These are phyloP conservation scores for Annulohypoxylon maeteangense DNA, from an alignment of 495 filamentous ascomycete genomes.

Conservation along the genomic window DNA sequence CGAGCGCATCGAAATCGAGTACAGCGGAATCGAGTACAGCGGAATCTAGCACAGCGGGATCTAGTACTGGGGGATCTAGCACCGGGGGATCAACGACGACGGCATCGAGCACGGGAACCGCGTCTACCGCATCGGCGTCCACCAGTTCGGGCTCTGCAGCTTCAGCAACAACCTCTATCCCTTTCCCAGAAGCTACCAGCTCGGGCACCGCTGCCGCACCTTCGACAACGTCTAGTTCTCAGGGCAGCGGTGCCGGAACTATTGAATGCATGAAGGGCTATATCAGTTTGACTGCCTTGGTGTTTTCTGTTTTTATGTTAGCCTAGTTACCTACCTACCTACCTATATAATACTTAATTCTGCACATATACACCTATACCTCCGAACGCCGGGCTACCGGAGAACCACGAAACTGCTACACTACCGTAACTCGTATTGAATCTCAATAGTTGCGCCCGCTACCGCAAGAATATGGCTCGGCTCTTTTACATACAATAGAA, in stretches of 20 bases:
- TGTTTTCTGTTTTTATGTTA: conserved; percentile 2
- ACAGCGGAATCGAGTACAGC: too few species aligned
- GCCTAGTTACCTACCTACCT: conserved; percentile 1
- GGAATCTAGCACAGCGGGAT: too few species aligned
- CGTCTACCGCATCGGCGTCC: neutral
- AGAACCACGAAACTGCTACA: too few species aligned
- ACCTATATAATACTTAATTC: too few species aligned
- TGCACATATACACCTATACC: too few species aligned
- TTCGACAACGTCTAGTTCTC: conserved; percentile 8
- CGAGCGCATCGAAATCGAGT: too few species aligned
- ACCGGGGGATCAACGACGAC: too few species aligned
- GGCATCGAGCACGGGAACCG: neutral
- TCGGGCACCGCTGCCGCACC: conserved; percentile 2
- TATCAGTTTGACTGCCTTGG: neutral
- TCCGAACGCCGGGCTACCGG: too few species aligned
- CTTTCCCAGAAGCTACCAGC: conserved; percentile 8
- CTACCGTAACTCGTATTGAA: conserved; percentile 27
- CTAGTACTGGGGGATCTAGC: too few species aligned
- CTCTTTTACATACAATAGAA: neutral
- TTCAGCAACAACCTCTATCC: conserved; percentile 3
- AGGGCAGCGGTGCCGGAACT: neutral
- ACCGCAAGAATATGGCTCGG: conserved; percentile 27
- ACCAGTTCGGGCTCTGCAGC: conserved; percentile 2
- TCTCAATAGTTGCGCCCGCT: conserved; percentile 33
- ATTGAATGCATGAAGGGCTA: neutral